Base-by-base conservation (phyloP, 495 filamentous ascomycete species). In the Xylona heveae region DNA sequence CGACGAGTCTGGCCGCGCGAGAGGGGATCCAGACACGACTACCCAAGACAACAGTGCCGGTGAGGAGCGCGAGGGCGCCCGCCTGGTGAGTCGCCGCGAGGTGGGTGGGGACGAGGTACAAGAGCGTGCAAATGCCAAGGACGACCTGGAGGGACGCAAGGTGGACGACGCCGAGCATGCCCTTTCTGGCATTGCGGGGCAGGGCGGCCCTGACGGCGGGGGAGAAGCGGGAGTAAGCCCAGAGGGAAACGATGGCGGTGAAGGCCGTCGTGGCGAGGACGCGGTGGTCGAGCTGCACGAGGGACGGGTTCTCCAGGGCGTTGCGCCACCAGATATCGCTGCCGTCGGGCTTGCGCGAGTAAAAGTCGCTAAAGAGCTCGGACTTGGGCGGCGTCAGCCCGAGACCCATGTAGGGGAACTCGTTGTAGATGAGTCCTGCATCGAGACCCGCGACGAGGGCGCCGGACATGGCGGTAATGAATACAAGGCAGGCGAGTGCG, bases 341-440 rank as follows among this genome's bases (percentile, higher is more conserved):
- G 14, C 55, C 43, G 47, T 92, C 82, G 24, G 69, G 59, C 28
- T 61, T 64, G 31, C 78, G 79, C 14, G 72, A 79, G 62, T 95
- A 97, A 55, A 82, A 84, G 25, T 66, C 55, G 42, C 78, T 68
- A 44, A 80, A 80, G 6, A 97, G 68, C 49, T 97, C 88, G 1
- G 64, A 57, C 36, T 58, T 68, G 1, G 88, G 90, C 6, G 88
- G 88, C 2, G 75, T 59, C 19, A 83, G 59, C 1, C 80, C 80
- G 1, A 61, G 53, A 19, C 90, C 88, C 88, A 97, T 97, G 46
- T 65, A 79, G 1, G 90, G 90, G 47, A 95, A 94, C 44, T 95
- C 81, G 47, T 95, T 95, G 58, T 97, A 97, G 47, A 97, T 93
- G 10, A 97, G 57, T 8, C 88, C 88, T 9, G 88, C 88, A 45